Conservation (phyloP, 805 yeast genomes). For the Pichia kluyveri region DNA sequence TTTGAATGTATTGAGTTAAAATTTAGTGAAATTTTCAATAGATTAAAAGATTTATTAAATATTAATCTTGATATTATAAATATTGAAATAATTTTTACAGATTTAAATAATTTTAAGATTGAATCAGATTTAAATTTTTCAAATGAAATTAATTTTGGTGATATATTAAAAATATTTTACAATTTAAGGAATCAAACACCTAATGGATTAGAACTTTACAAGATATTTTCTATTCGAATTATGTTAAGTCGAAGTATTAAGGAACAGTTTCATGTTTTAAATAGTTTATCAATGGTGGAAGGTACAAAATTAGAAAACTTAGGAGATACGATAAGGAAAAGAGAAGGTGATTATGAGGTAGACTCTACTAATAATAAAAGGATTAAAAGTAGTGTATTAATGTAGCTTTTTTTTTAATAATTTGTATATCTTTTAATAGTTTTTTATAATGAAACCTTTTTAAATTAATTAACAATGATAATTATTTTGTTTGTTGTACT, state of each 20-base stretch:
- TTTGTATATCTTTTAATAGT: no score
- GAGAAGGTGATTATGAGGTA: no score
- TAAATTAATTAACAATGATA: no score
- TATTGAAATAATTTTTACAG: constrained; percentile 13
- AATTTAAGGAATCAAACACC: constrained; percentile 13
- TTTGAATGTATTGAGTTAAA: constrained; percentile 8
- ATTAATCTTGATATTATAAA: not conserved
- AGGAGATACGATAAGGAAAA: not conserved
- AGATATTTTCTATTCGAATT: constrained; percentile 3
- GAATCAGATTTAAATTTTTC: constrained; percentile 18
- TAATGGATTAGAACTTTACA: constrained; percentile 4
- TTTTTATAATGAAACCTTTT: no score
- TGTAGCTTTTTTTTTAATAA: no score
- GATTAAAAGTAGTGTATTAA: no score
- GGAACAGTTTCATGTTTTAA: not conserved
- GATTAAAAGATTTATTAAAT: not conserved
- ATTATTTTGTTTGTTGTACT: no score
- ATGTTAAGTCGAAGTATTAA: not conserved
- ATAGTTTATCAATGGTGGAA: not conserved
- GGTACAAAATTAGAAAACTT: constrained; percentile 3
- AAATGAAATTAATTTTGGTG: constrained; percentile 11
- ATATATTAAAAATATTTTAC: constrained; percentile 14
- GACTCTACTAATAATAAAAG: no score
- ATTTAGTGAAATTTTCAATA: constrained; percentile 9
- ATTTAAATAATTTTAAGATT: constrained; percentile 15